A percentile compares a stretch with the other conserved stretches of the same genome.
Evolutionary conservation across 1,284 basidiomycete species (phyloP).

Genomic region (Heliocybe sulcata): DNA sequence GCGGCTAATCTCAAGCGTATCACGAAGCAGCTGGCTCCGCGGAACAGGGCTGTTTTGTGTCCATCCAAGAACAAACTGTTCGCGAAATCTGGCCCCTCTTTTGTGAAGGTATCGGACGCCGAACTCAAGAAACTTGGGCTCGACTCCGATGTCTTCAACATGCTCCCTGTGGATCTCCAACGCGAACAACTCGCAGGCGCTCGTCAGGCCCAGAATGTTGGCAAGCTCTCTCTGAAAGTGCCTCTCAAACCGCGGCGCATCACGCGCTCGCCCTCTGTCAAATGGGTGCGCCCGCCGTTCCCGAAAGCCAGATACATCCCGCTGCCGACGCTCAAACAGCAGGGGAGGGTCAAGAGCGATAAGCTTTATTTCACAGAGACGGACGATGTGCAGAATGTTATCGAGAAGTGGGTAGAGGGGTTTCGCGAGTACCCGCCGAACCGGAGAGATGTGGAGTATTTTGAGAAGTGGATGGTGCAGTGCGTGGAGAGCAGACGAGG

Average conservation of each 20-base stretch:
- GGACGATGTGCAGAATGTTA: slow-evolving; percentile 59
- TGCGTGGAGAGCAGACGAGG: slow-evolving; percentile 48
- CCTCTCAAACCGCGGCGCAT: slow-evolving; percentile 41
- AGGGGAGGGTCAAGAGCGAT: slow-evolving; percentile 41
- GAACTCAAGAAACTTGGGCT: slow-evolving; percentile 61
- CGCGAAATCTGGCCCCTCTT: slow-evolving; percentile 19
- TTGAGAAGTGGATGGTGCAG: slow-evolving; percentile 62
- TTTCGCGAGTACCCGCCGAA: slow-evolving; percentile 56
- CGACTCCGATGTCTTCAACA: slow-evolving; percentile 63
- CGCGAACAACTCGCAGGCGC: slow-evolving; percentile 63
- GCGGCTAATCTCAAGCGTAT: slow-evolving; percentile 43
- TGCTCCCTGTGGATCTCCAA: slow-evolving; percentile 60
- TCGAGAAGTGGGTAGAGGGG: slow-evolving; percentile 67
- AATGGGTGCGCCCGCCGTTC: slow-evolving; percentile 34
- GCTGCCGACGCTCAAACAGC: slow-evolving; percentile 46
- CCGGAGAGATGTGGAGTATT: slow-evolving; percentile 61
- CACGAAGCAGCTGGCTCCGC: slow-evolving; percentile 55
- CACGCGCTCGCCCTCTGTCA: slow-evolving; percentile 17
- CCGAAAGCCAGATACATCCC: slow-evolving; percentile 43
- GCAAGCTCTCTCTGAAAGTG: slow-evolving; percentile 19
- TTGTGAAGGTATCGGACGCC: slow-evolving; percentile 23
- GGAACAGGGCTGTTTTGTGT: slow-evolving; percentile 33
- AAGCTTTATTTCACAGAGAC: slow-evolving; percentile 50
- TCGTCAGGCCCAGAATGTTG: slow-evolving; percentile 32
- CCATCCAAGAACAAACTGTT: slow-evolving; percentile 35